Evolutionary conservation across 2,329 filamentous ascomycete species (phyloP).

Genomic region (Aspergillus transmontanensis): DNA sequence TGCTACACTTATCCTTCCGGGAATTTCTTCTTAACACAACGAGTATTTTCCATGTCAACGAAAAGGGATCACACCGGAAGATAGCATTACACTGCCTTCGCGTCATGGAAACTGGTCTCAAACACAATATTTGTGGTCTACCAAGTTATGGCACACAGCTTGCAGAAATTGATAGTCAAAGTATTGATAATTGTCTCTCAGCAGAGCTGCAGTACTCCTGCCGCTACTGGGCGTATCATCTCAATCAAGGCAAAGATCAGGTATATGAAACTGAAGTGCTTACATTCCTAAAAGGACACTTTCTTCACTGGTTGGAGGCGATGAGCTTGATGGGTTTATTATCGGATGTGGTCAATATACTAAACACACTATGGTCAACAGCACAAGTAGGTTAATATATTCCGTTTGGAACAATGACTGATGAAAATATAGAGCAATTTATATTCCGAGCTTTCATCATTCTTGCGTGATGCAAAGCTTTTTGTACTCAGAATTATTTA

Average conservation of each 20-base stretch:
- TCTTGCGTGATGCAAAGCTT: slow-evolving; percentile 33
- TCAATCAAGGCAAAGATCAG: slow-evolving; percentile 13
- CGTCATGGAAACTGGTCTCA: neutral
- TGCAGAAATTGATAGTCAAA: slow-evolving; percentile 12
- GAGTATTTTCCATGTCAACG: slow-evolving; percentile 20
- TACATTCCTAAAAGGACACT: slow-evolving; percentile 22
- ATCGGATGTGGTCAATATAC: slow-evolving; percentile 19
- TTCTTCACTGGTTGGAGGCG: slow-evolving; percentile 30
- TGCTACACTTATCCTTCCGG: slow-evolving; percentile 34
- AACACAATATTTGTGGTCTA: slow-evolving; percentile 18
- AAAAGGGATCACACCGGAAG: slow-evolving; percentile 15
- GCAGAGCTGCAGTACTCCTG: slow-evolving; percentile 30
- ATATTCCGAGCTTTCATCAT: slow-evolving; percentile 9
- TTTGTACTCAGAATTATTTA: slow-evolving; percentile 28
- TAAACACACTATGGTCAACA: slow-evolving; percentile 8
- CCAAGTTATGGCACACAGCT: slow-evolving; percentile 4
- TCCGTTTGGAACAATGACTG: too few species aligned
- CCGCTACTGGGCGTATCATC: slow-evolving; percentile 29
- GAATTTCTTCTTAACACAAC: slow-evolving; percentile 26
- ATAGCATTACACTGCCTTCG: neutral
- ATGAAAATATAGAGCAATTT: too few species aligned
- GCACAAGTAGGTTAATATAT: neutral
- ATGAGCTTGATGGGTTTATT: slow-evolving; percentile 21
- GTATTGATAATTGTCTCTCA: slow-evolving; percentile 18
- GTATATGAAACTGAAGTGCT: neutral